Conservation (phyloP, 495 filamentous ascomycete species). For the Xylaria bambusicola region DNA sequence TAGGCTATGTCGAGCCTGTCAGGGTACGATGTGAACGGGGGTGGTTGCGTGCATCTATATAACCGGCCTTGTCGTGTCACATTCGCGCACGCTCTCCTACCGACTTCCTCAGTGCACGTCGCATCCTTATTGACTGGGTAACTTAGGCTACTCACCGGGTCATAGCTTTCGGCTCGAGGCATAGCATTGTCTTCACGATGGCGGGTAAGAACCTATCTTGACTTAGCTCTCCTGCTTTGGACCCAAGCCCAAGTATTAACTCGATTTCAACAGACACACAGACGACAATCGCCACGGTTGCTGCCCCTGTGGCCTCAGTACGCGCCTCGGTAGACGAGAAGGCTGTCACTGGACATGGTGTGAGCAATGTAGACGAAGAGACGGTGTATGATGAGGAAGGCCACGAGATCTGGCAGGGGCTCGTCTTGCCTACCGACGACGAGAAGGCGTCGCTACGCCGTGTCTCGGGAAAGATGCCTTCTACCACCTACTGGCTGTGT, state of each 20-base stretch:
- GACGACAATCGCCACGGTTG: constrained; percentile 28
- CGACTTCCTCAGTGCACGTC: constrained; percentile 11
- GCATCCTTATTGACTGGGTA: constrained; percentile 3
- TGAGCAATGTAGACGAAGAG: background rate
- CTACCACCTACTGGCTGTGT: constrained; percentile 53
- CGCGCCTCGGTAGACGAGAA: constrained; percentile 31
- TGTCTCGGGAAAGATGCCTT: constrained; percentile 51
- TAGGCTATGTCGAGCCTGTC: background rate
- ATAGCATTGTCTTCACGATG: constrained; percentile 8
- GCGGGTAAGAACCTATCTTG: constrained; percentile 1
- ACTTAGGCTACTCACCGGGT: background rate
- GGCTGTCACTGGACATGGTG: constrained; percentile 18
- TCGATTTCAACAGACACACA: constrained; percentile 21
- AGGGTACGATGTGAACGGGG: background rate
- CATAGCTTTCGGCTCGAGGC: background rate
- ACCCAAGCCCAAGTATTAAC: background rate
- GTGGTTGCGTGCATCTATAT: background rate
- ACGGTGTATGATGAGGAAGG: constrained; percentile 24
- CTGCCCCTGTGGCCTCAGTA: constrained; percentile 26
- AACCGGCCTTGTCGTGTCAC: constrained; percentile 10
- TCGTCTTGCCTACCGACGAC: constrained; percentile 54
- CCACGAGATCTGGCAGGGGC: constrained; percentile 39
- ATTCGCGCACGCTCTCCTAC: background rate
- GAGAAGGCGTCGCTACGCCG: constrained; percentile 54
- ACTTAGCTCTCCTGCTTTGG: background rate